phyloP scores from a whole-genome alignment of 768 basidiomycete genomes.

The Lactarius pseudohatsudake region DNA sequence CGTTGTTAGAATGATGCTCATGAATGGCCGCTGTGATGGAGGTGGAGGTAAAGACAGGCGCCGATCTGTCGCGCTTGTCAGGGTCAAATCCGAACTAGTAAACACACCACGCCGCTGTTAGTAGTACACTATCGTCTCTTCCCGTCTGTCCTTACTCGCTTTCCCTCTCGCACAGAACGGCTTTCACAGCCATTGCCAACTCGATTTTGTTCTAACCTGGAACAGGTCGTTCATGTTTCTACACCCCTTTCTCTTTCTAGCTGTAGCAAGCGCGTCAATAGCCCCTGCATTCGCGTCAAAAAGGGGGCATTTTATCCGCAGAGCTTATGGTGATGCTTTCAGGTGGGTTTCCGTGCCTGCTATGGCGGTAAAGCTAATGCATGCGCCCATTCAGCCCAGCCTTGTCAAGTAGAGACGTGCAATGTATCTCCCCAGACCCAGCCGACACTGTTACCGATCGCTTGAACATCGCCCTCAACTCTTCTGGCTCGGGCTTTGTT shows the following conservation, averaged over 20 bases:
- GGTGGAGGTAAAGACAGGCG: neutral
- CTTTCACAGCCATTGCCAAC: neutral
- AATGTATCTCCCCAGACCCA: constrained; percentile 50
- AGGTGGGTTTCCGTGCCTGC: neutral
- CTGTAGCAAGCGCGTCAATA: neutral
- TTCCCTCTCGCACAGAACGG: neutral
- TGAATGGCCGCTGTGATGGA: too few relatives aligned
- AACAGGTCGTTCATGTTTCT: constrained; percentile 4
- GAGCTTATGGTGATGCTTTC: neutral
- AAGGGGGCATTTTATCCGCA: neutral
- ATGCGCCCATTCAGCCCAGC: neutral
- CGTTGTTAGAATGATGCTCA: too few relatives aligned
- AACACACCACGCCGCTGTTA: neutral
- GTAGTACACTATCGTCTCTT: neutral
- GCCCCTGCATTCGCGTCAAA: constrained; percentile 5
- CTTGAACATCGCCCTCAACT: constrained; percentile 61
- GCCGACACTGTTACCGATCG: constrained; percentile 61
- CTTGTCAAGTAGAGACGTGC: constrained; percentile 8
- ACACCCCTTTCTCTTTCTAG: neutral
- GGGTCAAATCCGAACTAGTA: neutral
- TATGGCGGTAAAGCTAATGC: neutral
- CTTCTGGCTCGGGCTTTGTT: constrained; percentile 63
- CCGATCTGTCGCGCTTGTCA: neutral
- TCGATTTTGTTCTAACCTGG: neutral
- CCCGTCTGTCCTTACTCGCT: constrained; percentile 5